These are phyloP conservation scores for Myxozyma melibiosi DNA, from an alignment of 805 yeast species.

Conservation along the genomic window DNA sequence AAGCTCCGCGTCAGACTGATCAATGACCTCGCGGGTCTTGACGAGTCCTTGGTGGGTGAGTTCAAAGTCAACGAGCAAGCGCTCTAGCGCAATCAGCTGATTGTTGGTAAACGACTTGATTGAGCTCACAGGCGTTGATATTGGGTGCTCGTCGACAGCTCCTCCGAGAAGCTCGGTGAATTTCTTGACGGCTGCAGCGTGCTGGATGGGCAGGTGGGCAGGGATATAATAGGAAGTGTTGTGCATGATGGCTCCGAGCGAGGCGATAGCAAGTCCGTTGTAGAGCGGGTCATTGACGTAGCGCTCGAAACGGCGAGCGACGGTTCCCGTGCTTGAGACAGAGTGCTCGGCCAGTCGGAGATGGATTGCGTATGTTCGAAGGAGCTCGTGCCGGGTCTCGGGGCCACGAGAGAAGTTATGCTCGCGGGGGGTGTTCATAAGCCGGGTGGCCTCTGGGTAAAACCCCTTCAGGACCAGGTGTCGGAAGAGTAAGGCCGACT, in stretches of 20 bases:
- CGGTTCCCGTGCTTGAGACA: background rate
- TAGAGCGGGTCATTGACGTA: background rate
- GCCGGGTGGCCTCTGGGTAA: slow-evolving; percentile 5
- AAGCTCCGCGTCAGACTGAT: background rate
- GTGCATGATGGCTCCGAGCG: background rate
- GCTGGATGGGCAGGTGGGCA: background rate
- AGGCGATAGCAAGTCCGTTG: slow-evolving; percentile 5
- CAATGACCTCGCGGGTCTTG: background rate
- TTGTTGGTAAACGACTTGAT: background rate
- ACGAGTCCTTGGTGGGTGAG: background rate
- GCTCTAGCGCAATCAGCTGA: background rate
- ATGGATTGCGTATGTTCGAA: background rate
- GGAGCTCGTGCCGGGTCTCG: background rate
- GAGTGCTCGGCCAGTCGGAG: background rate
- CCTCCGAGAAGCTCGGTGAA: background rate
- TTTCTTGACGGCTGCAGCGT: background rate
- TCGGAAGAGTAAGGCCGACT: slow-evolving; percentile 11
- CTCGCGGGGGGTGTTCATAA: background rate
- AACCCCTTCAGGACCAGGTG: slow-evolving; percentile 11
- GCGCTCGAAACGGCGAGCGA: background rate
- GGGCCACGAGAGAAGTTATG: background rate
- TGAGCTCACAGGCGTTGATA: background rate
- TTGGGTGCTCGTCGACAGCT: background rate
- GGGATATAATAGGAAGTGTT: background rate
- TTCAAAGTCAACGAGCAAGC: slow-evolving; percentile 2